These are phyloP conservation scores for Leptodontidium sp. DNA, from an alignment of 2,329 filamentous ascomycete genomes.

Conservation along the genomic window DNA sequence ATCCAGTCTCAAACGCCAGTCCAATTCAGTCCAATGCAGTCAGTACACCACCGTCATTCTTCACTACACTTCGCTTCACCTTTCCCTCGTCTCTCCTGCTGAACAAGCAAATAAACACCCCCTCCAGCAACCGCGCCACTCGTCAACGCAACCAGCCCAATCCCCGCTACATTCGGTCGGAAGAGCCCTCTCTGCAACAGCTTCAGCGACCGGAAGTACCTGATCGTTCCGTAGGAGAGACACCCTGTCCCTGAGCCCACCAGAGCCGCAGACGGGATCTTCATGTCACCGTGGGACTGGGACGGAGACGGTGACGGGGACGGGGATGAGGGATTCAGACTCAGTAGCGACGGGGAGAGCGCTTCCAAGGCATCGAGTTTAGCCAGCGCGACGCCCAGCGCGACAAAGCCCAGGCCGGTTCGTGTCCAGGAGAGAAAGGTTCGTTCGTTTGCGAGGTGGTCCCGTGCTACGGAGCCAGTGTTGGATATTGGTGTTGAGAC, in stretches of 20 bases:
- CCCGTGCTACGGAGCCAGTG: conserved; percentile 58
- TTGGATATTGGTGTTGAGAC: conserved; percentile 45
- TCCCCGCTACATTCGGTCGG: conserved; percentile 76
- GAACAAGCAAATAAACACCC: conserved; percentile 35
- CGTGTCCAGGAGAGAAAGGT: conserved; percentile 62
- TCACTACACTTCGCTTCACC: neutral
- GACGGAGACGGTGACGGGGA: neutral
- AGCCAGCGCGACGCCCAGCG: conserved; percentile 58
- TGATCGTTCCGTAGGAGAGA: conserved; percentile 55
- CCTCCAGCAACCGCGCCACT: conserved; percentile 34
- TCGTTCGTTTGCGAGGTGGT: conserved; percentile 59
- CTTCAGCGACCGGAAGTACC: conserved; percentile 56
- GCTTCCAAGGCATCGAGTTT: conserved; percentile 56
- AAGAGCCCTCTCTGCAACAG: conserved; percentile 55
- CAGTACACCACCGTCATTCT: neutral
- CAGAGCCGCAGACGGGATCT: conserved; percentile 51
- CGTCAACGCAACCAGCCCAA: conserved; percentile 84
- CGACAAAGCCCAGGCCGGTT: conserved; percentile 60
- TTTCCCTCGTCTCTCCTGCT: conserved; percentile 32
- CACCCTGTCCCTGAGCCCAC: conserved; percentile 55
- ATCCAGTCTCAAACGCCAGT: no score
- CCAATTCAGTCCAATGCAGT: neutral
- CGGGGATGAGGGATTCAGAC: conserved; percentile 26
- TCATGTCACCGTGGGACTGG: conserved; percentile 43
- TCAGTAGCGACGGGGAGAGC: conserved; percentile 35